These are phyloP conservation scores for Daldinia grandis DNA, from an alignment of 495 filamentous ascomycete genomes.

Conservation along the genomic window DNA sequence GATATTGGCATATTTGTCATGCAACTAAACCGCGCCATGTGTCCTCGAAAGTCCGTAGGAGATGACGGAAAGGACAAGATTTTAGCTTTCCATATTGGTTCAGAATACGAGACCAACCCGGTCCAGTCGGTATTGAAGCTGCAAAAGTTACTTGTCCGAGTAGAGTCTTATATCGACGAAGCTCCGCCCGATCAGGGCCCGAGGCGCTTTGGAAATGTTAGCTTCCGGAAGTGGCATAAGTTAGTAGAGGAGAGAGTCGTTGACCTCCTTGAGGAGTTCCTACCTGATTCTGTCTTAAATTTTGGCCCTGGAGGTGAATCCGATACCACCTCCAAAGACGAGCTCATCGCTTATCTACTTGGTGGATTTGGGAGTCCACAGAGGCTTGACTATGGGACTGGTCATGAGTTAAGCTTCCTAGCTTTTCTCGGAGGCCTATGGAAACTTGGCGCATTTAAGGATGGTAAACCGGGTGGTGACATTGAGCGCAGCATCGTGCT, in stretches of 20 bases:
- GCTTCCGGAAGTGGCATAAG: slow-evolving; percentile 83
- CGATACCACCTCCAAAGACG: slow-evolving; percentile 51
- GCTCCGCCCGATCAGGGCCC: slow-evolving; percentile 86
- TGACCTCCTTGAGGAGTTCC: slow-evolving; percentile 66
- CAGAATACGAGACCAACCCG: slow-evolving; percentile 50
- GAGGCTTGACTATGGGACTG: slow-evolving; percentile 93
- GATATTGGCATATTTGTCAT: slow-evolving; percentile 87
- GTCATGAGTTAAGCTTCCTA: slow-evolving; percentile 93
- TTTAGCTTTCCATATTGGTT: slow-evolving; percentile 60
- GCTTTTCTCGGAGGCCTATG: slow-evolving; percentile 90
- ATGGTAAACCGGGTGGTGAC: slow-evolving; percentile 58
- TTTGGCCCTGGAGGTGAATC: slow-evolving; percentile 36
- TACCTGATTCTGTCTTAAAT: slow-evolving; percentile 63
- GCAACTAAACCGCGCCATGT: slow-evolving; percentile 88
- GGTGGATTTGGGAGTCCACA: slow-evolving; percentile 89
- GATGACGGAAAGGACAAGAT: slow-evolving; percentile 46
- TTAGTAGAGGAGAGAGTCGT: slow-evolving; percentile 67
- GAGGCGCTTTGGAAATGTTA: slow-evolving; percentile 88
- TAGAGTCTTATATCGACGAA: slow-evolving; percentile 75
- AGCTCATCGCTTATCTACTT: slow-evolving; percentile 81
- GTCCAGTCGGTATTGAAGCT: slow-evolving; percentile 68
- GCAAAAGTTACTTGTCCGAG: slow-evolving; percentile 64
- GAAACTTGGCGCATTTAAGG: slow-evolving; percentile 83
- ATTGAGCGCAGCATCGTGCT: slow-evolving; percentile 79
- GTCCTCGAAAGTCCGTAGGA: slow-evolving; percentile 63